phyloP scores from a whole-genome alignment of 345 rosid species.

The Gossypium turneri region DNA sequence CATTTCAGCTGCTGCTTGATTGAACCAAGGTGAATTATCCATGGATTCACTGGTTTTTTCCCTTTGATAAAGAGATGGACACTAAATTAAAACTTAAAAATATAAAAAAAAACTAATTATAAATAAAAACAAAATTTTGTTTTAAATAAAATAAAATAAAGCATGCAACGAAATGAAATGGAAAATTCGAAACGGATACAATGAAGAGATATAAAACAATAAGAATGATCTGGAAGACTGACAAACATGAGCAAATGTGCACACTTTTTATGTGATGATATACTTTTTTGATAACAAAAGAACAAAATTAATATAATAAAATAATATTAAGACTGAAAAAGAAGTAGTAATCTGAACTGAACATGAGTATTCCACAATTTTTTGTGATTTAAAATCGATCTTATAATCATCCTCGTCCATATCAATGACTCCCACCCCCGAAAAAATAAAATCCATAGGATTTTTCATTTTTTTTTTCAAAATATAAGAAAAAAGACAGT shows the following conservation, averaged over 20 bases:
- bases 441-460: background rate
- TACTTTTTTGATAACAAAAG: background rate
- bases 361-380: background rate
- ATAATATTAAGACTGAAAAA: background rate
- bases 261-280: background rate
- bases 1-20: background rate
- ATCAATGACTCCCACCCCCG: background rate
- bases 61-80: background rate
- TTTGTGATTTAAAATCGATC: background rate
- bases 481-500: too few species aligned
- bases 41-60: background rate
- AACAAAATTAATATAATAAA: background rate
- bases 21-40: background rate
- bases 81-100: background rate
- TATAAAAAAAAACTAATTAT: background rate
- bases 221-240: constrained; percentile 8
- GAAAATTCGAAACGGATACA: background rate
- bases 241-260: background rate
- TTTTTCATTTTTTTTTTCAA: background rate
- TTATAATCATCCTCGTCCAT: background rate
- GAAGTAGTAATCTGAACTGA: background rate
- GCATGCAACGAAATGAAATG: background rate
- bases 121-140: background rate
- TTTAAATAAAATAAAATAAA: background rate
- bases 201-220: constrained; percentile 6